Percentiles rank a stretch among this genome's conserved stretches.
These are phyloP conservation scores for Cystofilobasidium capitatum DNA, from an alignment of 768 basidiomycete species.

Conservation along the genomic window DNA sequence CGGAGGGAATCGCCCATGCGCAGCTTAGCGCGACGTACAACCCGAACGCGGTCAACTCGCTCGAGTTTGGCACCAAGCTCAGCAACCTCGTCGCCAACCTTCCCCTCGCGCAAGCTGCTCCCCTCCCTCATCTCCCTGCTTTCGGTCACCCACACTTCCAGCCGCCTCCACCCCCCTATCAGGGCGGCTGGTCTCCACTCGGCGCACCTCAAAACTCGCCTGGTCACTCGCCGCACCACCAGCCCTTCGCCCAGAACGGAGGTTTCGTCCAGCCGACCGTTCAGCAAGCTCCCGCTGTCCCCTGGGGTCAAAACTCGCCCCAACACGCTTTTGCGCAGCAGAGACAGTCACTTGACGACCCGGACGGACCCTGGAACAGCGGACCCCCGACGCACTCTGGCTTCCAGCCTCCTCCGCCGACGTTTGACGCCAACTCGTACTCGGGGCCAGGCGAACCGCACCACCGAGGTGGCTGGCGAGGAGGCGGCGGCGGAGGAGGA, in stretches of 20 bases:
- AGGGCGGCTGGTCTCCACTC: not conserved
- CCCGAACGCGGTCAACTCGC: not conserved
- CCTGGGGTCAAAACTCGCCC: not conserved
- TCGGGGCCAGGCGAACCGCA: too few relatives aligned
- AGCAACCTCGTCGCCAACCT: not conserved
- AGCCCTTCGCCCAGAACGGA: not conserved
- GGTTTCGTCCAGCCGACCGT: not conserved
- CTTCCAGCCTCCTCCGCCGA: conserved; percentile 4
- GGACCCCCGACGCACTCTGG: not conserved
- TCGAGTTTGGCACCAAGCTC: not conserved
- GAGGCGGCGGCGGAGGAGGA: not conserved
- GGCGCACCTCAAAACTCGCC: not conserved
- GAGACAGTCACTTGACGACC: not conserved
- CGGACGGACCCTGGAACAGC: too few relatives aligned
- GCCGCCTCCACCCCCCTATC: not conserved
- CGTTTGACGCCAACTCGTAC: not conserved
- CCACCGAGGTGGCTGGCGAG: not conserved
- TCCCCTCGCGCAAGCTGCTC: not conserved
- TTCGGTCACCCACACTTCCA: too few relatives aligned
- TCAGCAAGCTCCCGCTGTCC: too few relatives aligned
- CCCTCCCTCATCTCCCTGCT: not conserved
- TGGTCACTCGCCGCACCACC: not conserved
- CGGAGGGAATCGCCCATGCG: not conserved
- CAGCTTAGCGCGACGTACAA: not conserved
- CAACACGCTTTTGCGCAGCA: not conserved